Conservation (phyloP, 768 basidiomycete genomes). For the Tulasnella sp. region DNA sequence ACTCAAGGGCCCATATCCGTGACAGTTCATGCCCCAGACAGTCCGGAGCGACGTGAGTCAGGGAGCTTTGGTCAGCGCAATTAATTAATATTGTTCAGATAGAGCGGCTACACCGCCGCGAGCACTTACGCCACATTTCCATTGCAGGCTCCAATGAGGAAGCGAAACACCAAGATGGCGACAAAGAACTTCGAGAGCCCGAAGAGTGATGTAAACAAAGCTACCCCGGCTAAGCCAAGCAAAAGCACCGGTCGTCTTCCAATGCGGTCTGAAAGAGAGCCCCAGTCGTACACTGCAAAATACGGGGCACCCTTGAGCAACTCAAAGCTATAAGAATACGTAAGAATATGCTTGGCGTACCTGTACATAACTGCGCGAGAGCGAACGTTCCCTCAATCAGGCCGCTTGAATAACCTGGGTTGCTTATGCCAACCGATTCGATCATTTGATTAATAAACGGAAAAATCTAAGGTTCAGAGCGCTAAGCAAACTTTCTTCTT, state of each 20-base stretch:
- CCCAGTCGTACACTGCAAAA: slow-evolving; percentile 35
- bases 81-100: background rate
- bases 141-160: slow-evolving; percentile 25
- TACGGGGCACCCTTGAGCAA: background rate
- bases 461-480: slow-evolving; percentile 34
- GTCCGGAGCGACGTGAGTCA: slow-evolving; percentile 36
- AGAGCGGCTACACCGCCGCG: background rate
- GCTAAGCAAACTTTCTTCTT: background rate
- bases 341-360: background rate
- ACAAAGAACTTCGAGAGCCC: slow-evolving; percentile 27
- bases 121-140: slow-evolving; percentile 31
- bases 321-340: background rate
- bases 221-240: slow-evolving; percentile 32
- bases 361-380: slow-evolving; percentile 38
- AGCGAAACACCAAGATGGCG: slow-evolving; percentile 29
- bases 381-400: slow-evolving; percentile 40
- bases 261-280: slow-evolving; percentile 37
- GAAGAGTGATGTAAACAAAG: slow-evolving; percentile 33
- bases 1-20: slow-evolving; percentile 75
- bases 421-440: slow-evolving; percentile 27
- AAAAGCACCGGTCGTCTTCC: slow-evolving; percentile 29
- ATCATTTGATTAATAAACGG: slow-evolving; percentile 43
- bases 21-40: slow-evolving; percentile 67
- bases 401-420: slow-evolving; percentile 39
- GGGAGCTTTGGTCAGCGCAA: background rate